Base-by-base conservation (phyloP, 495 filamentous ascomycete genomes). In the Lichenothelia convexa region DNA sequence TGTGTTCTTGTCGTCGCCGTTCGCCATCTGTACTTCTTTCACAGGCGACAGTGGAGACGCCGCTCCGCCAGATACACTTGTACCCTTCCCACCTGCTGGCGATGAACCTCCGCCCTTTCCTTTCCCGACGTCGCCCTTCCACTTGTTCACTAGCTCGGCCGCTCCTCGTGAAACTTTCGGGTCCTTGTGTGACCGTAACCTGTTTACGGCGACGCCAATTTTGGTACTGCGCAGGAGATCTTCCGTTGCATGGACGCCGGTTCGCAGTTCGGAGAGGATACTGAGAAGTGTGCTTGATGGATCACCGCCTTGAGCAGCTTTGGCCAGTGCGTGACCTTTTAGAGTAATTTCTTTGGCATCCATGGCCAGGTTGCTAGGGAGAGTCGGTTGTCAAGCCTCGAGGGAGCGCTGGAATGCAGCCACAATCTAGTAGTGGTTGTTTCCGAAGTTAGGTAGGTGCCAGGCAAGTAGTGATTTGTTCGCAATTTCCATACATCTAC, bases 201-300 rank as follows among this genome's bases (percentile, higher is more conserved):
- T 81, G 55, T 87, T 85, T 42, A 95, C 79, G 3, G 80, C 68
- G 45, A 93, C 75, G 43, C 89, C 89, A 32, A 92, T 83, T 44
- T 78, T 83, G 16, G 87, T 95, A n/a, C 76, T 73, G 58, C 78
- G 65, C 39, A 84, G 64, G 34, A 93, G 67, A 34, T 92, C 82
- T 57, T 97, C 91, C 11, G 80, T 83, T n/a, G 85, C 74, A 19
- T 65, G 65, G 12, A 87, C 70, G 5, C 76, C 80, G 41, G 70
- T 71, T 58, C 81, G 78, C 26, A 97, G 64, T 5, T 75, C 70
- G 45, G 78, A 74, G 23, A 97, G 61, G 21, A 95, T 64, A 17
- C 59, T 55, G 20, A 85, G 54, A 35, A 93, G 63, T 40, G 58
- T 68, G 5, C 69, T 46, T 5, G 79, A 43, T 1, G 80, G 65